Evolutionary conservation across 1,284 basidiomycete genomes (phyloP), one percentile per base, ranked within the genome.

Genomic region (Afroboletus lepidellus): DNA sequence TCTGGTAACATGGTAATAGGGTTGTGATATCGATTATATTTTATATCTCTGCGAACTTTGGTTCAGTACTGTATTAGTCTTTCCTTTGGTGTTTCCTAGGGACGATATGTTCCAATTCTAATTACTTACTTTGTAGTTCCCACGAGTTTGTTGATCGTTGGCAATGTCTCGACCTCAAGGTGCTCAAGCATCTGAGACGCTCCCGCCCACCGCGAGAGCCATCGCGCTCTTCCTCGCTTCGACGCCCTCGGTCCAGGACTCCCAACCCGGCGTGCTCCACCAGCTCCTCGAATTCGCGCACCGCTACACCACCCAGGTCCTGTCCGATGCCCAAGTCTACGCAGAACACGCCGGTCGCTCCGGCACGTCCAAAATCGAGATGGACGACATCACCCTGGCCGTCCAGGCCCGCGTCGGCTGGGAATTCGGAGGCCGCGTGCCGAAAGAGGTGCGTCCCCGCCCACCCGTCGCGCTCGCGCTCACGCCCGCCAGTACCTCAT

Each of bases 271-370:
- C 3, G 96, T 98, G 3, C 80, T 99, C 2, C 90, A 96, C 61
- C 95, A 98, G 69, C 81, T 99, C 5, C 83, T 98, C 50, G 96
- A 99, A 72, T 98, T 99, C 69, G 87, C 96, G 0, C 89, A 98
- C 69, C 80, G 96, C 72, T 99, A 99, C 72, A 94, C 94, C 0
- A 81, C 88, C 25, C 94, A 98, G 59, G 89, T 98, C 15, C 75
- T 99, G 39, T 86, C 87, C 8, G 92, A 96, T 67, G 93, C 95
- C 12, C 84, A 91, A 55, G 84, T 94, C 23, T 96, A 98, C 67
- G 89, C 94, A 1, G 96, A 98, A 62, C 96, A 99, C 68, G 95
- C 93, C 6, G 87, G 86, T 16, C 77, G 87, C 39, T 70, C 83
- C 1, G 85, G 85, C 39, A 29, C 12, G 16, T 50, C 66, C 51